Base-by-base conservation (phyloP, 164 flowering plant genomes). In the Brasenia schreberi region DNA sequence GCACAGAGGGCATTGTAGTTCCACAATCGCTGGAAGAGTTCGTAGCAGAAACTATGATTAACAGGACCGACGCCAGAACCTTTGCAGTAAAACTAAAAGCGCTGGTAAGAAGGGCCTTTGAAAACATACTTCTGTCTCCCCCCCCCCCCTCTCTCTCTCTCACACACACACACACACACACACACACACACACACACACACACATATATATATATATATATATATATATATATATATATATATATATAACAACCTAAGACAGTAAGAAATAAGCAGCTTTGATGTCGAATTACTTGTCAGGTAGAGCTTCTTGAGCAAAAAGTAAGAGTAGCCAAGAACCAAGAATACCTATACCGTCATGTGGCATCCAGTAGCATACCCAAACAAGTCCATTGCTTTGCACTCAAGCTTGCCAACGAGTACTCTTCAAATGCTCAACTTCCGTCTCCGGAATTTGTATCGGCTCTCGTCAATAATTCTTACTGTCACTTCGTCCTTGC, bases 331-430 rank as follows among this genome's bases (percentile, higher is more conserved):
- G 97, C 97, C 3, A 94, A 94, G 75, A 87, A 91, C 67, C 93
- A 91, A 59, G 99, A 91, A 66, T 94, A 89, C 68, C 67, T 94
- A 4, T 94, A 91, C 73, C 83, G 99, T 2, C 99, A 94, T 64
- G 95, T 94, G 17, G 99, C 99, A 49, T 92, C 99, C 5, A 94
- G 89, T 73, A 87, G 97, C 96, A 94, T 94, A 61, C 99, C 99
- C 0, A 94, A 94, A 64, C 96, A 88, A 67, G 96, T 94, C 27
- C 89, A 94, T 67, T 94, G 99, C 77, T 83, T 94, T 2, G 83
- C 93, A 9, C 74, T 94, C 4, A 75, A 69, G 58, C 81, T 94
- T n/a, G 96, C 99, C 49, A 79, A 82, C 49, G 99, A 91, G 75
- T 89, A 94, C 78, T 79, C 96, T 19, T 83, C 62, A 74, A 94